Base-by-base conservation (phyloP, 352 stramenopile species). In the Phytophthora lateralis region DNA sequence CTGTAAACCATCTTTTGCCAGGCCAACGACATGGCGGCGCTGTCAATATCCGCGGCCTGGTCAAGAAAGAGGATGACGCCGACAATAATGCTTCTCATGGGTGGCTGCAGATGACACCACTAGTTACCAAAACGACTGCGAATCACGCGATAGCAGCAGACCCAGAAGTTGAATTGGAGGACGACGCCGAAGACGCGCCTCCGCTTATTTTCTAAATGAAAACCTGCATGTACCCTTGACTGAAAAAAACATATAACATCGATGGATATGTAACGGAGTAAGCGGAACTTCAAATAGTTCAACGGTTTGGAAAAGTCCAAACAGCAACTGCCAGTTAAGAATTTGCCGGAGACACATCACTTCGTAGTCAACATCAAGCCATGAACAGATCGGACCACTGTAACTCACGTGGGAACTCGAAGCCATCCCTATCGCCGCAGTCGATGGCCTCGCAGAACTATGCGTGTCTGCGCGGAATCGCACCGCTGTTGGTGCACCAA, bases 41-140 rank as follows among this genome's bases (percentile, higher is more conserved):
- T 29, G 67, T 76, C 9, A 69, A 49, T 20, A 66, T 76, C 21
- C 67, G 52, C 2, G 67, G 67, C 10, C 42, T 76, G 8, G 57
- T 71, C 5, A 66, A 66, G 37, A 59, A 63, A 41, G 14, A 66
- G 8, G 47, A 68, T 27, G 37, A 61, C 18, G 54, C 51, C 15
- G 41, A 57, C n/a, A 65, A 60, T 27, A 63, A 58, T 32, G 15
- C 21, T 18, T 17, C 20, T 10, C 12, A 49, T 6, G 14, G 17
- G 10, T 11, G 42, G 8, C 6, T 37, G 34, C 57, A 67, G 29
- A 51, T 72, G 64, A 78, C 56, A n/a, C 55, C 56, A 6, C 27
- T 75, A 17, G 60, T 67, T 24, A 78, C 57, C 4, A 73, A 78
- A 60, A 66, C 24, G n/a, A 14, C 17, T 18, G 14, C 48, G 26